Evolutionary conservation across 2,329 filamentous ascomycete genomes (phyloP).

Genomic region (Raffaelea ambrosiae): DNA sequence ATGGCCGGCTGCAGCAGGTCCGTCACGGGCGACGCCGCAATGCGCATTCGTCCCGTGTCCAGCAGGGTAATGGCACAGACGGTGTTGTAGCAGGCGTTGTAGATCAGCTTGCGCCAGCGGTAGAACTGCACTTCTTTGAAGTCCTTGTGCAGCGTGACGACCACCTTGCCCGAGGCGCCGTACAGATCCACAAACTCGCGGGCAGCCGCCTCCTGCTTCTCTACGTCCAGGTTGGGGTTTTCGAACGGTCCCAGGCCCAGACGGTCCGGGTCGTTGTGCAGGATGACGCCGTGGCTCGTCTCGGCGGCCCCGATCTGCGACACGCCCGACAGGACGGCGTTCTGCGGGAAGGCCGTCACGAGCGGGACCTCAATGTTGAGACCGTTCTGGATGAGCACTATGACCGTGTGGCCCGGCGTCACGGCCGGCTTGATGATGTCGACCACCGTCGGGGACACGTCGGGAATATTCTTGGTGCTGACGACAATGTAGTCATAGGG

Average conservation of each 20-base stretch:
- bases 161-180: neutral
- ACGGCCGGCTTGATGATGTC: conserved; percentile 10
- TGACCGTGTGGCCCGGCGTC: conserved; percentile 6
- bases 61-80: neutral
- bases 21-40: neutral
- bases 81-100: neutral
- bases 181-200: neutral
- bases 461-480: conserved; percentile 9
- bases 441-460: conserved; percentile 6
- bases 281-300: neutral
- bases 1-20: conserved; percentile 32
- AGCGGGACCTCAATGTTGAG: conserved; percentile 10
- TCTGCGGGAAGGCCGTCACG: conserved; percentile 6
- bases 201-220: neutral
- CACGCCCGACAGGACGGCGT: conserved; percentile 6
- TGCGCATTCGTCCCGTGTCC: neutral
- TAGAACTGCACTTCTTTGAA: neutral
- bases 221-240: neutral
- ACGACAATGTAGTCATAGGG: conserved; percentile 11
- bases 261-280: neutral
- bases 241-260: neutral
- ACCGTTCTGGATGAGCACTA: conserved; percentile 12
- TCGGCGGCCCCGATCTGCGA: neutral
- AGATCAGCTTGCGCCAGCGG: neutral
- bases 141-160: neutral